phyloP scores from a whole-genome alignment of 129 eudicot species.

The Pulicaria dysenterica region DNA sequence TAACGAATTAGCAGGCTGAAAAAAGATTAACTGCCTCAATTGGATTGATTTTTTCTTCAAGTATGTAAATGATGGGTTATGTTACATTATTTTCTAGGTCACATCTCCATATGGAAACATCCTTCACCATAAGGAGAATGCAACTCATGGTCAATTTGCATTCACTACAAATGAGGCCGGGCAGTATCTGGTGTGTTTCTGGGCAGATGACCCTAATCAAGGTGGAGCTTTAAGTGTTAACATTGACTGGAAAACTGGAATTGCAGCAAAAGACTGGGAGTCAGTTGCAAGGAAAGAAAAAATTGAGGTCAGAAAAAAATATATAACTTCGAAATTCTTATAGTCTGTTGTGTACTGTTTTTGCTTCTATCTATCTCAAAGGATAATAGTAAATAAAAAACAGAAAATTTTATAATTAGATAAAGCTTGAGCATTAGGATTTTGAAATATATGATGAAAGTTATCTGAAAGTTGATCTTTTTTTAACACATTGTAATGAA shows the following conservation, averaged over 20 bases:
- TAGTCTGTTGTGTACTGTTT: background rate
- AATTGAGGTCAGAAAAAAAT: constrained; percentile 60
- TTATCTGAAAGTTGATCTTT: too few relatives aligned
- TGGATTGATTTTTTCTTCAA: background rate
- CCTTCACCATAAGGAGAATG: constrained; percentile 70
- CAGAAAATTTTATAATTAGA: background rate
- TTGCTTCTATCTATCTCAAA: background rate
- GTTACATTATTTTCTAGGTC: constrained; percentile 48
- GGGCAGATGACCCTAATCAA: constrained; percentile 65
- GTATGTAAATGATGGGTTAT: constrained; percentile 7
- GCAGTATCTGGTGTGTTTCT: constrained; percentile 79
- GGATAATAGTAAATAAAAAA: background rate
- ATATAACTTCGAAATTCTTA: background rate
- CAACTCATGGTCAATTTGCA: constrained; percentile 87
- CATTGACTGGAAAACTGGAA: constrained; percentile 92
- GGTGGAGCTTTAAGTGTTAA: constrained; percentile 71
- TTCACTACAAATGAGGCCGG: constrained; percentile 86
- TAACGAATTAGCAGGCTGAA: background rate
- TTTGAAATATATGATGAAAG: too few relatives aligned
- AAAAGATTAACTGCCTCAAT: background rate
- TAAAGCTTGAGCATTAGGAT: too few relatives aligned
- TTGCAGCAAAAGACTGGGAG: constrained; percentile 97
- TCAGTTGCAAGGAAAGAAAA: constrained; percentile 90
- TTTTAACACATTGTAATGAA: too few relatives aligned
- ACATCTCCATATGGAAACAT: constrained; percentile 88